phyloP scores from a whole-genome alignment of 1,284 basidiomycete species.

The Athelia sp. region DNA sequence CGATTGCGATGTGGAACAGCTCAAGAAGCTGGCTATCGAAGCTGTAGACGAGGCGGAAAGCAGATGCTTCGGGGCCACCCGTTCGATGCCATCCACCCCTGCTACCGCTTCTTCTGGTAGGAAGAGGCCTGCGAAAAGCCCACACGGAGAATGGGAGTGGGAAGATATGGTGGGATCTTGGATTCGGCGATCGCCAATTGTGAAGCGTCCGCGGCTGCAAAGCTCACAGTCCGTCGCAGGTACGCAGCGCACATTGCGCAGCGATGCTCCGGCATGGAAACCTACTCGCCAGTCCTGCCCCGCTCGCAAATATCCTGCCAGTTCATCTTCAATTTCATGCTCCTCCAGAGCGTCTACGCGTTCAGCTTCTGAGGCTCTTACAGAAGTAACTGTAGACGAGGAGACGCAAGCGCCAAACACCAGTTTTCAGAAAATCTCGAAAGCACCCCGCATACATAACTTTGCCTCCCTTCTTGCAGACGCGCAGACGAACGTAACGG shows the following conservation, averaged over 20 bases:
- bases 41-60: conserved; percentile 45
- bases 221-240: conserved; percentile 11
- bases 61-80: conserved; percentile 29
- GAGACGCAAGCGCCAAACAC: conserved; percentile 20
- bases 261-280: not conserved
- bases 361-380: not conserved
- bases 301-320: not conserved
- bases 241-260: not conserved
- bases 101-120: not conserved
- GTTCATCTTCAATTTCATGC: not conserved
- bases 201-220: conserved; percentile 2
- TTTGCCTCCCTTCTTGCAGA: conserved; percentile 42
- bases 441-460: conserved; percentile 17
- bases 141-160: conserved; percentile 34
- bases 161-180: conserved; percentile 39
- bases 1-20: conserved; percentile 22
- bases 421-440: not conserved
- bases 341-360: not conserved
- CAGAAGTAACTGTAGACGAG: conserved; percentile 6
- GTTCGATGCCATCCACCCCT: not conserved
- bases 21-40: conserved; percentile 37
- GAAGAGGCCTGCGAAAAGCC: not conserved
- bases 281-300: not conserved
- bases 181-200: conserved; percentile 29
- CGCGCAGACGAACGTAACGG: conserved; percentile 34